Evolutionary conservation across 1,284 basidiomycete species (phyloP).

Genomic region (Ceratorhiza oryzae-sativae): DNA sequence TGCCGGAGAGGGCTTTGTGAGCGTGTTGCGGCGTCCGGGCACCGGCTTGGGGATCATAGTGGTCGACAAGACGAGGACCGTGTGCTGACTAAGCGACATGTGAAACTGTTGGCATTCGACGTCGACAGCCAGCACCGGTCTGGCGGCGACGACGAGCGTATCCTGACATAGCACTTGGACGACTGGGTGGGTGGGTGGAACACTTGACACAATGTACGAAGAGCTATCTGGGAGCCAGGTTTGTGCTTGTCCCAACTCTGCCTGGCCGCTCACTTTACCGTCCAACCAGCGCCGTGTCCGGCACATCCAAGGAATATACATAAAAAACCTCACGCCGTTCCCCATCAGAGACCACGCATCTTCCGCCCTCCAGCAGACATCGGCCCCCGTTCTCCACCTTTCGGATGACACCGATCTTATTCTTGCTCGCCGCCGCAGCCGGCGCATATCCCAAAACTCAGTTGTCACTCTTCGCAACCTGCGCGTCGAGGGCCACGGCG

Average conservation of each 20-base stretch:
- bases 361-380: constrained; percentile 69
- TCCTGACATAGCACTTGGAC: constrained; percentile 16
- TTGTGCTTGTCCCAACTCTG: not conserved
- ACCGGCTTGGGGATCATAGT: constrained; percentile 15
- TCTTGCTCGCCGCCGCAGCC: constrained; percentile 62
- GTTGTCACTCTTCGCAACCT: constrained; percentile 58
- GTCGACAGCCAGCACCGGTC: constrained; percentile 6
- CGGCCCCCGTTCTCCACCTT: constrained; percentile 22
- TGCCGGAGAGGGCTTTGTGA: constrained; percentile 12
- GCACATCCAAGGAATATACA: constrained; percentile 74
- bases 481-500: constrained; percentile 47
- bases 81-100: constrained; percentile 32
- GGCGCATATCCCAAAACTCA: constrained; percentile 69
- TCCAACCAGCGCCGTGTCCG: constrained; percentile 67
- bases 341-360: constrained; percentile 77
- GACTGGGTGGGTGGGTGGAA: constrained; percentile 33
- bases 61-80: not conserved
- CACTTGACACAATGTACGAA: constrained; percentile 22
- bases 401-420: constrained; percentile 72
- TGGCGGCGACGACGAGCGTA: constrained; percentile 14
- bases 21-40: constrained; percentile 9
- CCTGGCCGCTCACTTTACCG: not conserved
- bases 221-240: constrained; percentile 27
- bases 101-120: constrained; percentile 31
- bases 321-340: constrained; percentile 82